A percentile compares a stretch with the other conserved stretches of the same genome.
Evolutionary conservation across 1,284 basidiomycete species (phyloP).

Genomic region (Ganoderma leucocontextum): DNA sequence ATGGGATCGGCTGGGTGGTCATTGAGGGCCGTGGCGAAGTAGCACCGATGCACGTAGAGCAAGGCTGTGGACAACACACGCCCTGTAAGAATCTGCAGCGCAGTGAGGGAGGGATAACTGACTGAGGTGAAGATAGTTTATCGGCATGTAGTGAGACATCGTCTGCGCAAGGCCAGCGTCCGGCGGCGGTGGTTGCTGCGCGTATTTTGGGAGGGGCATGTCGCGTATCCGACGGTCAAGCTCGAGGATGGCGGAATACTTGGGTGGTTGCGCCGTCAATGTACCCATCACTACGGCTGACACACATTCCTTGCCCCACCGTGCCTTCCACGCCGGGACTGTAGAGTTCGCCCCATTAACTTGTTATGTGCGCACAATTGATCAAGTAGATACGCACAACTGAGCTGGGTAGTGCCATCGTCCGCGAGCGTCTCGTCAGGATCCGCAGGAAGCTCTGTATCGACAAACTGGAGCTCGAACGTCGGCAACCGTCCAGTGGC

Average conservation of each 20-base stretch:
- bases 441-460: conserved; percentile 41
- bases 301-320: conserved; percentile 73
- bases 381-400: conserved; percentile 34
- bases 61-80: conserved; percentile 43
- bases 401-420: conserved; percentile 39
- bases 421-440: conserved; percentile 39
- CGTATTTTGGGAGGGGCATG: conserved; percentile 42
- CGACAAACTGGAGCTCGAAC: conserved; percentile 42
- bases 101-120: conserved; percentile 35
- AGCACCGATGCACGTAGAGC: conserved; percentile 73
- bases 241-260: conserved; percentile 45
- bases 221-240: conserved; percentile 44
- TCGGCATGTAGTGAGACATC: conserved; percentile 55
- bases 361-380: background rate
- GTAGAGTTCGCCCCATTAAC: background rate
- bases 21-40: conserved; percentile 69
- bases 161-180: conserved; percentile 56
- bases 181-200: conserved; percentile 47
- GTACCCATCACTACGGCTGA: conserved; percentile 71
- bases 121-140: conserved; percentile 74
- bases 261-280: conserved; percentile 69
- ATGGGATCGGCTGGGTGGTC: conserved; percentile 64
- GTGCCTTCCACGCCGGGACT: conserved; percentile 80
- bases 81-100: background rate
- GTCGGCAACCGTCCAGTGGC: conserved; percentile 41